Evolutionary conservation across 495 filamentous ascomycete species (phyloP), one percentile per base, ranked within the genome.

Genomic region (Aspergillus campestris): DNA sequence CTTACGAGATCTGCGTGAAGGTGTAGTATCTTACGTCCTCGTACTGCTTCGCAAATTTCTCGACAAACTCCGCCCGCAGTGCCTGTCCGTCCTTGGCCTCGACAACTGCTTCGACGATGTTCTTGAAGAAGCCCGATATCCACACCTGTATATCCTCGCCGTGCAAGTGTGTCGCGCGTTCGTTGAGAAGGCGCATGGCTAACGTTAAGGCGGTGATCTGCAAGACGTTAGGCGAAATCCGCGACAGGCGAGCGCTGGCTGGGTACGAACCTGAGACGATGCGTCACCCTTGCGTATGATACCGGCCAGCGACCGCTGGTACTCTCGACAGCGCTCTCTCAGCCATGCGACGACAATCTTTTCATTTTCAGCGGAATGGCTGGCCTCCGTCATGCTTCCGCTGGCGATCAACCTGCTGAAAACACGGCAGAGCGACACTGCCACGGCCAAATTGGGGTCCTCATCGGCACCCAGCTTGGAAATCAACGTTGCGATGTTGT

Each of bases 21-120:
- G 87, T 87, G 55, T 85, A 84, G 59, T 81, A 95, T 47, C 89
- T 67, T 45, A 96, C 72, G 67, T 98, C 92, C 45, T 94, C 85
- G 59, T 82, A 90, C 49, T 78, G 67, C 48, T 84, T 80, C 32
- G 91, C 61, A 53, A 82, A 96, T 44, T 87, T 86, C 39, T 84
- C 72, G 15, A 81, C 67, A 51, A 90, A 95, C 42, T 87, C 83
- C 27, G 79, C 61, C 38, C 78, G 80, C 38, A 83, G 58, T 31
- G 74, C 67, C 8, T 82, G 72, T 7, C 70, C 71, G 11, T 75
- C 59, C 7, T 67, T 69, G 1, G 72, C 69, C 15, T 76, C 66
- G n/a, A 95, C 46, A 18, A 95, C 49, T 0, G 66, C 72, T 38
- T 67, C 66, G 8, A 95, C 64, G 30, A 92, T 71, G 11, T 73